phyloP scores from a whole-genome alignment of 257 asterid species.

The Solanum habrochaites region DNA sequence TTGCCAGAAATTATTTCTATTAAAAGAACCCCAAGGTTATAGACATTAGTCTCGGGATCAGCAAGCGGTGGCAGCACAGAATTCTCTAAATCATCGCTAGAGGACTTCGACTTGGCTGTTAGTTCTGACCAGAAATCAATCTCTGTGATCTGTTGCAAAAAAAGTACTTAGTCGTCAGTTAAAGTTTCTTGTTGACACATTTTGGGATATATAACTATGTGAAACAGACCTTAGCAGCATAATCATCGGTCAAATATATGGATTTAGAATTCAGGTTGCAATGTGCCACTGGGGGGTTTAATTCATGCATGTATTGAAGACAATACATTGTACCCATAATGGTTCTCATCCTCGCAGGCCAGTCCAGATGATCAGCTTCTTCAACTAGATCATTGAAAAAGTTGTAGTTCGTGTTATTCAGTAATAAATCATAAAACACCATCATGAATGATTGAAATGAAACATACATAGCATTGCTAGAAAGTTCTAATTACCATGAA shows the following conservation, averaged over 20 bases:
- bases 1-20: constrained; percentile 80
- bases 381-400: constrained; percentile 33
- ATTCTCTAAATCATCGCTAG: constrained; percentile 25
- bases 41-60: constrained; percentile 42
- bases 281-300: constrained; percentile 55
- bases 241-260: constrained; percentile 78
- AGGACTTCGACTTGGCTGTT: constrained; percentile 30
- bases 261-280: constrained; percentile 58
- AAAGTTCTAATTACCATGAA: constrained; percentile 42
- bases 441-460: neutral
- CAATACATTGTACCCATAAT: constrained; percentile 71
- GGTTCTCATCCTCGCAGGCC: constrained; percentile 75
- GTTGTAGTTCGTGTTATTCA: neutral
- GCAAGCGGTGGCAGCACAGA: constrained; percentile 25
- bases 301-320: constrained; percentile 70
- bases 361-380: constrained; percentile 78
- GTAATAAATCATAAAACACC: neutral
- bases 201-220: neutral
- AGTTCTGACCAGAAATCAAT: constrained; percentile 37
- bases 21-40: constrained; percentile 59
- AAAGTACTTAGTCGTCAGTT: neutral
- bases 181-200: neutral
- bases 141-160: constrained; percentile 2
- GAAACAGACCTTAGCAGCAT: constrained; percentile 65
- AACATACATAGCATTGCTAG: neutral